These are phyloP conservation scores for Capsella bursapastoris DNA, from an alignment of 345 rosid genomes.

Conservation along the genomic window DNA sequence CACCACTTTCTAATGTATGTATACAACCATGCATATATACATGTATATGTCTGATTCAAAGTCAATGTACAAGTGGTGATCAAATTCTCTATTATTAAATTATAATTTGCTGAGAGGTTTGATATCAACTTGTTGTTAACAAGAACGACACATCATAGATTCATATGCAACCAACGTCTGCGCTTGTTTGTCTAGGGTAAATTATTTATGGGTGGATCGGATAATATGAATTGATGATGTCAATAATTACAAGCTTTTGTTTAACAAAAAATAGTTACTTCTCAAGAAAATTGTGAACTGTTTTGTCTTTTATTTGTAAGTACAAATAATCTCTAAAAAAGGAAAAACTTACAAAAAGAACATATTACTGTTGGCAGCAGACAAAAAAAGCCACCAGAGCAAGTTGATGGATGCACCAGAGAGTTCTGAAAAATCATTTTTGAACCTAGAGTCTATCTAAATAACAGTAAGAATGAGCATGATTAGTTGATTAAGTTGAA, in stretches of 20 bases:
- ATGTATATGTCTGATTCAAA: constrained; percentile 21
- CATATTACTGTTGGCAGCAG: neutral
- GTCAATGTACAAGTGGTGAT: constrained; percentile 31
- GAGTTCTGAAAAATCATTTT: neutral
- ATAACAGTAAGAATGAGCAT: neutral
- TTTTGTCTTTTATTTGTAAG: neutral
- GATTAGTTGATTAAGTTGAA: neutral
- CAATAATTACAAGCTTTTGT: neutral
- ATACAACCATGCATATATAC: neutral
- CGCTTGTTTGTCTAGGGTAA: neutral
- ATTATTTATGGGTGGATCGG: neutral
- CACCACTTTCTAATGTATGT: constrained; percentile 35
- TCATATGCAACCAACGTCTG: neutral
- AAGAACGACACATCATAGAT: neutral
- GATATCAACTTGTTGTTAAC: neutral
- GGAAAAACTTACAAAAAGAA: neutral
- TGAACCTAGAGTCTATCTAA: neutral
- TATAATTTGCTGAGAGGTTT: neutral
- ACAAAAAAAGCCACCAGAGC: neutral
- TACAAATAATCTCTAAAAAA: neutral
- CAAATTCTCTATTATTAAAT: neutral
- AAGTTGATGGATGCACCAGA: constrained; percentile 16
- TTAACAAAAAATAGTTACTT: neutral
- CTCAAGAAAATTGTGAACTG: neutral
- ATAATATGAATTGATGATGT: neutral